These are phyloP conservation scores for Alternaria arborescens DNA, from an alignment of 2,329 filamentous ascomycete genomes.

Conservation along the genomic window DNA sequence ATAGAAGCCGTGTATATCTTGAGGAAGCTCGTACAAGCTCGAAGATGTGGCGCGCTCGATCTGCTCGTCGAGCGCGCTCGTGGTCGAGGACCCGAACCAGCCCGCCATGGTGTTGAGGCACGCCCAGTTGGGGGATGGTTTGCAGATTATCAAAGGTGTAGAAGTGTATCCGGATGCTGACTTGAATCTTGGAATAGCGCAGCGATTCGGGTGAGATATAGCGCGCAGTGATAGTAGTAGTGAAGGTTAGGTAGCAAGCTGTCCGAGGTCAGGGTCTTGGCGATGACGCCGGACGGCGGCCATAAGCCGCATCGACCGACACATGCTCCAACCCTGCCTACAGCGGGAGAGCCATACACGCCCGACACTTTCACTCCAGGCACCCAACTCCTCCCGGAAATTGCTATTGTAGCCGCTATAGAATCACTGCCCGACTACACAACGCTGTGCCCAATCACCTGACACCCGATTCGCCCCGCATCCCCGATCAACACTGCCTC, in stretches of 20 bases:
- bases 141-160: neutral
- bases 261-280: conserved; percentile 14
- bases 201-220: neutral
- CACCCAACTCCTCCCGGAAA: neutral
- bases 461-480: conserved; percentile 16
- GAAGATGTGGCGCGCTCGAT: conserved; percentile 94
- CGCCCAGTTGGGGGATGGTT: neutral
- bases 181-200: neutral
- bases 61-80: conserved; percentile 94
- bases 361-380: neutral
- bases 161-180: too few species aligned
- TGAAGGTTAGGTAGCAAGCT: conserved; percentile 23
- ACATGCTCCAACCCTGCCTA: conserved; percentile 13
- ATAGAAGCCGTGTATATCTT: neutral
- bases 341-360: conserved; percentile 7
- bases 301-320: conserved; percentile 17
- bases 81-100: conserved; percentile 87
- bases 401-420: neutral
- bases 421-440: neutral
- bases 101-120: conserved; percentile 73
- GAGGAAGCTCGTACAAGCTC: conserved; percentile 72
- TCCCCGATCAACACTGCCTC: conserved; percentile 10
- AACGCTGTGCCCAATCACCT: conserved; percentile 6
- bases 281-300: conserved; percentile 22
- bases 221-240: conserved; percentile 10